Evolutionary conservation across 805 yeast genomes (phyloP).

Genomic region (Vanderwaltozyma yarrowii): DNA sequence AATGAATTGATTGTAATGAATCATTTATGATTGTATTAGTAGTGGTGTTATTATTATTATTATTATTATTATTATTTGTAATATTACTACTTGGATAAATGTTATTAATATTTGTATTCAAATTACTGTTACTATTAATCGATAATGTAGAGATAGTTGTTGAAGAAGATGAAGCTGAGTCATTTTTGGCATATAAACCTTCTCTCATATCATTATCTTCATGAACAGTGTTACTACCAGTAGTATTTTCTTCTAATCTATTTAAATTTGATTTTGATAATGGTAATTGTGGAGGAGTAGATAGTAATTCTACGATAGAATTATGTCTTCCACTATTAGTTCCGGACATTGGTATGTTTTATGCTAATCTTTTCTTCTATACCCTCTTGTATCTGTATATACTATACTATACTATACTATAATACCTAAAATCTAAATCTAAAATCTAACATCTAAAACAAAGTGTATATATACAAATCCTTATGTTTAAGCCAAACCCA

Average conservation of each 20-base stretch:
- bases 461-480: too few species aligned
- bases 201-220: neutral
- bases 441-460: too few species aligned
- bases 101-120: neutral
- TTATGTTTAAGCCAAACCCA: too few species aligned
- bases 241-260: neutral
- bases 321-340: constrained; percentile 34
- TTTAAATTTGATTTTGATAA: constrained; percentile 7
- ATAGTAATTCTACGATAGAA: constrained; percentile 62
- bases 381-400: too few species aligned
- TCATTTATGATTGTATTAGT: neutral
- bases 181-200: neutral
- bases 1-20: constrained; percentile 13
- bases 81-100: neutral
- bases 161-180: neutral
- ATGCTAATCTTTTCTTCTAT: too few species aligned
- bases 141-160: neutral
- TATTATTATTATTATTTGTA: neutral
- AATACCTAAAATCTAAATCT: too few species aligned
- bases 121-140: neutral
- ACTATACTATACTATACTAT: too few species aligned
- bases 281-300: constrained; percentile 67
- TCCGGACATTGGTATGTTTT: too few species aligned
- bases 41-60: neutral
- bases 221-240: neutral